A percentile compares a stretch with the other conserved stretches of the same genome.
phyloP scores from a whole-genome alignment of 768 basidiomycete species.

The Trametopsis cervina region DNA sequence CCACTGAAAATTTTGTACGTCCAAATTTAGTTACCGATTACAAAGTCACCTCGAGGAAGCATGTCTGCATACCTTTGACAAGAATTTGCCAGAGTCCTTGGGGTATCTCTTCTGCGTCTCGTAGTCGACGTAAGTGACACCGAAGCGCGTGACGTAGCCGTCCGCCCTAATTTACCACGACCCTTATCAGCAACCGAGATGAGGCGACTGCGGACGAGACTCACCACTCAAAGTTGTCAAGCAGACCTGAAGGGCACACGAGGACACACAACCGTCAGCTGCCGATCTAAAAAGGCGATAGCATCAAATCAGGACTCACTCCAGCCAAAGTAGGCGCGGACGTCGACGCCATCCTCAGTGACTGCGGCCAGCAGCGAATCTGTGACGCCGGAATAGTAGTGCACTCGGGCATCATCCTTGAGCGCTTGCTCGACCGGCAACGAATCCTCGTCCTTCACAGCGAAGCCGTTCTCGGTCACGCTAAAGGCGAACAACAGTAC shows the following conservation, averaged over 20 bases:
- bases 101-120: conserved; percentile 59
- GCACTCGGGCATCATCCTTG: conserved; percentile 54
- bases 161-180: conserved; percentile 40
- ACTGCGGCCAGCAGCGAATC: conserved; percentile 49
- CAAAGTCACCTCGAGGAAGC: too few relatives aligned
- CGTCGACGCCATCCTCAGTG: conserved; percentile 54
- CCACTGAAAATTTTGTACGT: conserved; percentile 24
- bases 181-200: background rate
- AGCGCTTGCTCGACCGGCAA: conserved; percentile 47
- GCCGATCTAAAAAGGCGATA: background rate
- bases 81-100: conserved; percentile 53
- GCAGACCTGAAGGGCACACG: conserved; percentile 36
- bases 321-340: conserved; percentile 63
- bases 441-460: conserved; percentile 55
- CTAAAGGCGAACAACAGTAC: conserved; percentile 23
- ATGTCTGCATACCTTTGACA: conserved; percentile 42
- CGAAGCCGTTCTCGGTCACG: conserved; percentile 72
- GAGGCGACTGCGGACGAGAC: background rate
- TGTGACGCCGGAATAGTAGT: conserved; percentile 59
- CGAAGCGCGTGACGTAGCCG: conserved; percentile 61
- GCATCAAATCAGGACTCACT: conserved; percentile 35
- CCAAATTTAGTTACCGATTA: background rate
- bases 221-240: conserved; percentile 68
- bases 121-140: conserved; percentile 67
- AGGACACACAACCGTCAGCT: too few relatives aligned